Evolutionary conservation across 2,329 filamentous ascomycete species (phyloP), one percentile per base, ranked within the genome.

Genomic region (Phyllosticta ampelicida): DNA sequence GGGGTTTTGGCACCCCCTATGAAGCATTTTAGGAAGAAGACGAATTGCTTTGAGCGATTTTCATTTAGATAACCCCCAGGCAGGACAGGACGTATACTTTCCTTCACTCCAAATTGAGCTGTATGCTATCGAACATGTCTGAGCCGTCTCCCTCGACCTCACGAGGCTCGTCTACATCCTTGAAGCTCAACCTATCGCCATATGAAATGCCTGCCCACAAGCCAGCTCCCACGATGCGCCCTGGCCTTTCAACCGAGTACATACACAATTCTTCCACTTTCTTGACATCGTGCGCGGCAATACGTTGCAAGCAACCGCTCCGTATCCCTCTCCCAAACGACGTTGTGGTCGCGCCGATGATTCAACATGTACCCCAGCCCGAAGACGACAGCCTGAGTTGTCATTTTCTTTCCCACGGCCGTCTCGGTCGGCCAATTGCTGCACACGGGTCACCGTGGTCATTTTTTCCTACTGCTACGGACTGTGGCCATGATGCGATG

Each of bases 321-420:
- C 1, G 78, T 51, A 65, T 82, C 76, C 20, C 79, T 70, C 61
- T 74, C 73, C 80, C 80, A 83, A 2, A 75, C 78, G 3, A 83
- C 77, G 64, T 83, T 83, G 62, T 82, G 80, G 26, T 73, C 62
- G 10, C 69, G 69, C 2, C 78, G 80, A 62, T 83, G 80, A 60
- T 83, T 83, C 70, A 83, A 82, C 77, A 83, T 80, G 57, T 74
- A 77, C 16, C 80, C 80, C 0, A 83, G 69, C 2, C 80, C 80
- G 44, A 82, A 71, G 28, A 82, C 72, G 1, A 83, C 68, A 9
- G 78, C 80, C 68, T 82, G 79, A 0, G 75, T 75, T 30, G 67
- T 73, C 23, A 66, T 65, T 9, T 63, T 66, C 13, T 66, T 66
- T n/a, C 64, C 66, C 53, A 62, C 59, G 53, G 54, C 23, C 55